Evolutionary conservation across 2,329 filamentous ascomycete species (phyloP), one percentile per base, ranked within the genome.

Genomic region (Cryphonectria parasitica): DNA sequence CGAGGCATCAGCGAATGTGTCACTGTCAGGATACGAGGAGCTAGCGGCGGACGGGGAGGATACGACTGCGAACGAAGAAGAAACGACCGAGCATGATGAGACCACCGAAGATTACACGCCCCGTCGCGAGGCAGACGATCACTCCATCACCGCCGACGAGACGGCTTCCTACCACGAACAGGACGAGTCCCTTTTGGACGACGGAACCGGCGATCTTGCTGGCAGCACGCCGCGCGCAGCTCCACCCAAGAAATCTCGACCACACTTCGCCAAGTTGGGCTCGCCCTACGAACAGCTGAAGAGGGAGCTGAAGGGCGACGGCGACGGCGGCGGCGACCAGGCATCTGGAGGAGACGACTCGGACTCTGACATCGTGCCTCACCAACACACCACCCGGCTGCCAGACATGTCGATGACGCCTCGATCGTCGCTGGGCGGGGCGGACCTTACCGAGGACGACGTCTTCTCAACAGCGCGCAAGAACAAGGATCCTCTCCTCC

Each of bases 1-100:
- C 82, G 96, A 99, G 83, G 94, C 96, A 49, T 97, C 95, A 64
- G 96, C 96, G 79, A 98, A 99, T 77, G 95, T 99, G 36, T 97
- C 95, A 15, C 88, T 99, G 15, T 97, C 94, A 0, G 94, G 95
- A 39, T 98, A 99, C 80, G 95, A 97, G 78, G 95, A 97, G 78
- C 86, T 90, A 31, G 89, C 89, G 19, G 90, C 92, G 68, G 89
- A 88, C 67, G 83, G 85, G 1, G 90, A 92, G n/a, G 89, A 75
- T 70, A 83, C 80, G 64, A 82, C 77, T 1, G 82, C 80, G 34
- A 61, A 68, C 56, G 84, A 86, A n/a, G 84, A 86, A 25, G 86
- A 87, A 76, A 88, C 82, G 79, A 85, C 86, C 0, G 83, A 88
- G 69, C 85, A 87, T 58, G 87, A 90, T 72, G 85, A 89, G 25